Conservation (phyloP, 768 basidiomycete species). For the Rhodosporidiobolus sp. region DNA sequence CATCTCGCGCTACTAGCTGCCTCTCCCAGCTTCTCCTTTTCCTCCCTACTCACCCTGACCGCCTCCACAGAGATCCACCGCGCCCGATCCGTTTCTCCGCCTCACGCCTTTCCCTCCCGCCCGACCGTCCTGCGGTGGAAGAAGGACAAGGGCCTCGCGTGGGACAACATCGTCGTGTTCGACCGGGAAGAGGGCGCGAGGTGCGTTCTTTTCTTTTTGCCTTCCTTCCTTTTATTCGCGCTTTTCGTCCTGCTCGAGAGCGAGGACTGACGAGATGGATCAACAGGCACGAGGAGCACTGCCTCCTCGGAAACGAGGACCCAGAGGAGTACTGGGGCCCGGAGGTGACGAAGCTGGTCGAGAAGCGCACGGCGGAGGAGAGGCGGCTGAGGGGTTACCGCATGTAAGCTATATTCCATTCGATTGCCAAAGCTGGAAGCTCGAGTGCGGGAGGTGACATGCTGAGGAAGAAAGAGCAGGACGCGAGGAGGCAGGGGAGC, state of each 20-base stretch:
- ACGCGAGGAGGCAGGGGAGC: too few relatives aligned
- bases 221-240: not conserved
- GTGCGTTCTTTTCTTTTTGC: slow-evolving; percentile 8
- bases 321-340: slow-evolving; percentile 69
- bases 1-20: not conserved
- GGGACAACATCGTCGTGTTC: slow-evolving; percentile 84
- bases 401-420: too few relatives aligned
- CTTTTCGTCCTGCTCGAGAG: not conserved
- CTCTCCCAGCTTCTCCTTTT: not conserved
- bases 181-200: slow-evolving; percentile 61
- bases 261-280: not conserved
- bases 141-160: slow-evolving; percentile 58
- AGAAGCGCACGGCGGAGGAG: slow-evolving; percentile 61
- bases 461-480: too few relatives aligned
- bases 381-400: slow-evolving; percentile 46
- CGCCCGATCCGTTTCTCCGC: slow-evolving; percentile 69
- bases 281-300: slow-evolving; percentile 45
- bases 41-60: not conserved
- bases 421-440: too few relatives aligned
- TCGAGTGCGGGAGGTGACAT: too few relatives aligned
- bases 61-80: slow-evolving; percentile 67
- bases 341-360: slow-evolving; percentile 61
- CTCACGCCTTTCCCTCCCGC: slow-evolving; percentile 64
- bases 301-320: slow-evolving; percentile 47
- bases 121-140: slow-evolving; percentile 84